phyloP scores from a whole-genome alignment of 768 basidiomycete species.

The Agrocybe praecox region DNA sequence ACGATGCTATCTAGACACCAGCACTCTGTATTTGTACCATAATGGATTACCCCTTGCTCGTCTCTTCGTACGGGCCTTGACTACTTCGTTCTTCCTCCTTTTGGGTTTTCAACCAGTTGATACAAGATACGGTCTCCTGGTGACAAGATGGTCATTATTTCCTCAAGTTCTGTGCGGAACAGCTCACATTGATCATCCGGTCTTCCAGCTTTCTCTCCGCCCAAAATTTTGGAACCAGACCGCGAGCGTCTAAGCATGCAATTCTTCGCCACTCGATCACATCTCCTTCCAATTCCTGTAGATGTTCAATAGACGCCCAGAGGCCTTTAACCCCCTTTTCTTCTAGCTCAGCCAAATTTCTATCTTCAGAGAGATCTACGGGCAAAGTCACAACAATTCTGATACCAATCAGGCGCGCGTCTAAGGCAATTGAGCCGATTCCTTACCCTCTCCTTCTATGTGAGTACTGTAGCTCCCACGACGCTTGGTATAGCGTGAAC shows the following conservation, averaged over 20 bases:
- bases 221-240: conserved; percentile 52
- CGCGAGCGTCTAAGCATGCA: conserved; percentile 57
- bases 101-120: conserved; percentile 14
- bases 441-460: conserved; percentile 49
- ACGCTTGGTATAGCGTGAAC: conserved; percentile 60
- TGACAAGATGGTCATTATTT: not conserved
- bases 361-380: conserved; percentile 50
- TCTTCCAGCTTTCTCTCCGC: conserved; percentile 48
- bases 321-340: conserved; percentile 56
- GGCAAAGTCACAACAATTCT: conserved; percentile 53
- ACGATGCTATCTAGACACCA: conserved; percentile 49
- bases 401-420: not conserved
- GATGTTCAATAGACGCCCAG: conserved; percentile 56
- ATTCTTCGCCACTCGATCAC: conserved; percentile 66
- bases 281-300: conserved; percentile 52
- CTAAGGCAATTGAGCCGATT: not conserved
- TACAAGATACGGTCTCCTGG: conserved; percentile 14
- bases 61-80: not conserved
- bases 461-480: conserved; percentile 40
- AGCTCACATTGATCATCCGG: conserved; percentile 48
- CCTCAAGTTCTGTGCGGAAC: not conserved
- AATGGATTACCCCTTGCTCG: conserved; percentile 1
- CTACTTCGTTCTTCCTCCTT: conserved; percentile 1
- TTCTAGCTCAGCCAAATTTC: conserved; percentile 47
- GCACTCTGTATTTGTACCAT: conserved; percentile 17